Evolutionary conservation across 2,329 filamentous ascomycete genomes (phyloP), one percentile per base, ranked within the genome.

Genomic region (Colletotrichum falcatum): DNA sequence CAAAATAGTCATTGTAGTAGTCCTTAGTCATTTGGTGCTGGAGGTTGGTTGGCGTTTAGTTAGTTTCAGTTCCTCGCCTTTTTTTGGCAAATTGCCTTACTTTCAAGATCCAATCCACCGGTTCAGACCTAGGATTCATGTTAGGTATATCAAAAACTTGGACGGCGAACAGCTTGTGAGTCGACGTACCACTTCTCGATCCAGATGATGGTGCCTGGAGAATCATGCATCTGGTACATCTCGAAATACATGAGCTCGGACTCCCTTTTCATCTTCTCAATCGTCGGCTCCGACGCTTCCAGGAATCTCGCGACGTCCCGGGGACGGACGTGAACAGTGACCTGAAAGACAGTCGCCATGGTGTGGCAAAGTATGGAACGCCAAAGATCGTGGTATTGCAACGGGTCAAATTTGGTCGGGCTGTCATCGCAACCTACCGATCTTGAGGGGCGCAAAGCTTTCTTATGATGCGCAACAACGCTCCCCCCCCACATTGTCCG

Each of bases 1-100:
- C 56, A 51, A 70, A 70, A 5, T 70, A 70, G 20, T 66, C 67
- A 14, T 66, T 61, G 5, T 70, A 70, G 28, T 70, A 70, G 3
- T 66, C 39, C 39, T 70, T 70, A 4, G 67, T 70, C 67, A 70
- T 70, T 67, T 70, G 67, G 18, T 70, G 67, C 67, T 70, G 8
- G 1, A 4, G 12, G 11, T 2, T n/a, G 4, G 23, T 28, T 8
- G 2, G 1, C 0, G 12, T 58, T 64, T 7, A n/a, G 26, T 5
- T 5, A 30, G 6, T 23, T 3, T 26, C 5, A 30, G 5, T 0
- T 11, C 5, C 0, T 35, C 9, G 0, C 6, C 44, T 23, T 8
- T 5, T 11, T 20, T 8, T n/a, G n/a, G 6, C 1, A 26, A 14
- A 16, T n/a, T 7, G 14, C 33, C 60, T 51, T 28, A 70, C 67